phyloP scores from a whole-genome alignment of 1,284 basidiomycete genomes.

The Leccinum ambiguum region DNA sequence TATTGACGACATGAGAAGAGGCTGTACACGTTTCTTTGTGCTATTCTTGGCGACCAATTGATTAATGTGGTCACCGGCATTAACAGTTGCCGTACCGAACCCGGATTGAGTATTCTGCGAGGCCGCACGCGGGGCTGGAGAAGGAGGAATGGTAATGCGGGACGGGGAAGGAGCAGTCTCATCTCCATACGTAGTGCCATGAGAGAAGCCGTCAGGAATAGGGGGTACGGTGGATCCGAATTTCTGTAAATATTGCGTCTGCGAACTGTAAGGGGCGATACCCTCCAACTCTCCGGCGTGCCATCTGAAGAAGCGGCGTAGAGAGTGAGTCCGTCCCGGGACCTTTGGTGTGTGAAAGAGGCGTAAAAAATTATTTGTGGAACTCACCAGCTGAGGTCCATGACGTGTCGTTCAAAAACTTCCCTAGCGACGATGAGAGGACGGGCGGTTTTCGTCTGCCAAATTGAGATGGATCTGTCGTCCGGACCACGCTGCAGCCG shows the following conservation, averaged over 20 bases:
- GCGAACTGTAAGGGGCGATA: slow-evolving; percentile 72
- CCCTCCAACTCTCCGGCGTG: slow-evolving; percentile 78
- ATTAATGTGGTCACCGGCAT: slow-evolving; percentile 61
- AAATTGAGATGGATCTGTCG: slow-evolving; percentile 62
- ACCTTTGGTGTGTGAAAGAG: slow-evolving; percentile 51
- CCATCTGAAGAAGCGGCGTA: slow-evolving; percentile 93
- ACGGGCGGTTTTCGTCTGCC: slow-evolving; percentile 89
- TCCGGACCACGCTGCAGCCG: no score
- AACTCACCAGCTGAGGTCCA: slow-evolving; percentile 91
- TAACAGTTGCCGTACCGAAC: slow-evolving; percentile 38
- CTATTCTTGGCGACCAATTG: slow-evolving; percentile 71
- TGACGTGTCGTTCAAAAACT: slow-evolving; percentile 91
- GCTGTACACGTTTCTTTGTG: slow-evolving; percentile 67
- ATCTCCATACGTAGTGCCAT: slow-evolving; percentile 39
- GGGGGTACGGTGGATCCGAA: slow-evolving; percentile 72
- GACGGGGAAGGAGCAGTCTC: slow-evolving; percentile 23
- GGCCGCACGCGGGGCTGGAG: slow-evolving; percentile 36
- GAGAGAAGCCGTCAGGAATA: slow-evolving; percentile 66
- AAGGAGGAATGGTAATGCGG: slow-evolving; percentile 51
- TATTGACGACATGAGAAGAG: slow-evolving; percentile 41
- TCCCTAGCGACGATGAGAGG: slow-evolving; percentile 93
- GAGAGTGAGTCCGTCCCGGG: slow-evolving; percentile 86
- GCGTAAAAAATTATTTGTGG: slow-evolving; percentile 7
- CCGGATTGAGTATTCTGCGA: slow-evolving; percentile 35
- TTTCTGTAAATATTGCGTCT: slow-evolving; percentile 75